Evolutionary conservation across 2,329 filamentous ascomycete species (phyloP), one percentile per base, ranked within the genome.

Genomic region (Byssochlamys sp.): DNA sequence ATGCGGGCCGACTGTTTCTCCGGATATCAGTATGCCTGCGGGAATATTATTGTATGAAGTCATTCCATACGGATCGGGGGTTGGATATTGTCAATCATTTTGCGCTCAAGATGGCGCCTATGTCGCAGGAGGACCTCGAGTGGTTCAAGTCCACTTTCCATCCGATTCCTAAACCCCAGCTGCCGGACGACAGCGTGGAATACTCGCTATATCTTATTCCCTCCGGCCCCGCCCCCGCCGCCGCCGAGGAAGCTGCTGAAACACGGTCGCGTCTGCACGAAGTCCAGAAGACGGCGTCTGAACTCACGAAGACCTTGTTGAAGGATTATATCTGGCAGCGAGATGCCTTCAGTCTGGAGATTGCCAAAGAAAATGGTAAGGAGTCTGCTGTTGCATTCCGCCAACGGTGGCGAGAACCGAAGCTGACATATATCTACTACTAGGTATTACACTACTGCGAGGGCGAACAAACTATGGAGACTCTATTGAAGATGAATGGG

Each of bases 401-500:
- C 3, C 25, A 24, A 35, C 14, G 24, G 45, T 55, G 5, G 14
- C 31, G 35, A 3, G 14, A 19, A 26, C 6, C 29, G 11, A 6
- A 29, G 24, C 63, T 67, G 60, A 68, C 61, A 19, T 33, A n/a
- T n/a, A 19, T n/a, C 3, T 31, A 7, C 53, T 57, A 29, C 52
- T 62, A 79, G 78, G 76, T 2, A 68, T 73, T 53, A 79, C 76
- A 64, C 85, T 86, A 61, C 80, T 99, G 4, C 82, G 84, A 61
- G 92, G 92, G 24, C 78, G 80, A 55, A 94, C 90, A 0, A 89
- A 92, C 69, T 97, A 91, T 67, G 91, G 92, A 7, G 95, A 99
- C 73, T 94, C 91, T 0, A 86, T 97, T 3, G 92, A 96, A 67
- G 94, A 99, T 66, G 95, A 99, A 76, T 99, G 94, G 95, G 82